These are phyloP conservation scores for Penicillium egyptiacum DNA, from an alignment of 495 filamentous ascomycete species.

Conservation along the genomic window DNA sequence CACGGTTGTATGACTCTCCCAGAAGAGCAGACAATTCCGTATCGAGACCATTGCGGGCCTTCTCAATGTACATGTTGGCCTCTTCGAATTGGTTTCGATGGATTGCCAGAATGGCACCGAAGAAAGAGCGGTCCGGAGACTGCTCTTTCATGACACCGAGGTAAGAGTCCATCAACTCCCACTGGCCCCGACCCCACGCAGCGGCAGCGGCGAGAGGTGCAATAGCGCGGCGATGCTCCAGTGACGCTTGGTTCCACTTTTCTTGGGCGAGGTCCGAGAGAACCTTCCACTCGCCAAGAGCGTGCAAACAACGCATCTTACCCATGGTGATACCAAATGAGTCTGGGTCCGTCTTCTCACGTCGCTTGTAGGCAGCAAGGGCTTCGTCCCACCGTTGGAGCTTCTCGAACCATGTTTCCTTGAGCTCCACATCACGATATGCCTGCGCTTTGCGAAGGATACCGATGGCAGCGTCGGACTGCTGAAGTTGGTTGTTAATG, in stretches of 20 bases:
- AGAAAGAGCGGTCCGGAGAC: conserved; percentile 94
- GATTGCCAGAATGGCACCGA: conserved; percentile 89
- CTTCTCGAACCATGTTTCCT: conserved; percentile 99
- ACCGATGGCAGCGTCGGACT: conserved; percentile 95
- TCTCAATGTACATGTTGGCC: conserved; percentile 79
- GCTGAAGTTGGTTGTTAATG: conserved; percentile 97
- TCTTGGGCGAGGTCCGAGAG: conserved; percentile 84
- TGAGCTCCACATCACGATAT: conserved; percentile 90
- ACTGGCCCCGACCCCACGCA: conserved; percentile 96
- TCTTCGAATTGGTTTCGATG: conserved; percentile 94
- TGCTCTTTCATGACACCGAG: conserved; percentile 88
- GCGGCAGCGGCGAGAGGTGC: conserved; percentile 92
- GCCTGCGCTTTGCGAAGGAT: conserved; percentile 92
- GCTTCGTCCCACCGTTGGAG: conserved; percentile 98
- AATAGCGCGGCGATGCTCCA: conserved; percentile 82
- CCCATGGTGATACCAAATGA: conserved; percentile 95
- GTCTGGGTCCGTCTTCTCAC: conserved; percentile 66
- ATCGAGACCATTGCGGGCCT: conserved; percentile 88
- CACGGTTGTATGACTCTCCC: conserved; percentile 93
- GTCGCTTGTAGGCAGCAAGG: conserved; percentile 82
- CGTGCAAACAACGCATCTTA: conserved; percentile 98
- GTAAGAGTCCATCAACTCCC: conserved; percentile 97
- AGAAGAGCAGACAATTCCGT: conserved; percentile 92
- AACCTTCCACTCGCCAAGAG: conserved; percentile 94
- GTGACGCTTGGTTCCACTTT: conserved; percentile 83